phyloP scores from a whole-genome alignment of 2,329 filamentous ascomycete species.

The Aspergillus japonicus region DNA sequence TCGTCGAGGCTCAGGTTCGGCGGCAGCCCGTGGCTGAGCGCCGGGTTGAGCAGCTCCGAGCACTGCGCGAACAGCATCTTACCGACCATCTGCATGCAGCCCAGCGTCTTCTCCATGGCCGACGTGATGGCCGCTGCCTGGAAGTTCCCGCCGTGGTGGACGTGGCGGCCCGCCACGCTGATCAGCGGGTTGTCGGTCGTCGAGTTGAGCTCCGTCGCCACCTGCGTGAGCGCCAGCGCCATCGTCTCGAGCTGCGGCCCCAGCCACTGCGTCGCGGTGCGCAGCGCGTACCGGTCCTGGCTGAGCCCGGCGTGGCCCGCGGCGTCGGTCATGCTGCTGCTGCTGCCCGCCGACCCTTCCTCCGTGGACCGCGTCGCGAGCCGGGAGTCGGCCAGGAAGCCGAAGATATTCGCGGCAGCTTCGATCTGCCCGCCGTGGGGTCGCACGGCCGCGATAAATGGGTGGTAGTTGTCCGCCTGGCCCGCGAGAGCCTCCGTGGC shows the following conservation, averaged over 20 bases:
- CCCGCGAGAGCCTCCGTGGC: constrained; percentile 59
- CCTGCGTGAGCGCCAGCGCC: constrained; percentile 55
- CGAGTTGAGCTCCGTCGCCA: constrained; percentile 63
- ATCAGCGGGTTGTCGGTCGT: constrained; percentile 67
- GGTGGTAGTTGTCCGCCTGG: constrained; percentile 56
- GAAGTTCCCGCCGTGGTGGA: constrained; percentile 67
- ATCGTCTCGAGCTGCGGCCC: constrained; percentile 66
- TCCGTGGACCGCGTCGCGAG: constrained; percentile 4
- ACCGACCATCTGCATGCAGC: constrained; percentile 55
- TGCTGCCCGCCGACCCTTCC: background rate
- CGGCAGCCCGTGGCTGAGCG: constrained; percentile 60
- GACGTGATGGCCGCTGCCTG: constrained; percentile 63
- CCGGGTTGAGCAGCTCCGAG: constrained; percentile 62
- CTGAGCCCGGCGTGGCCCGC: constrained; percentile 37
- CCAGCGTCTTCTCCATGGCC: constrained; percentile 61
- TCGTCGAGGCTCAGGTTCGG: constrained; percentile 59
- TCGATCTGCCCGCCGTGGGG: constrained; percentile 63
- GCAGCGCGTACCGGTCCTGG: constrained; percentile 65
- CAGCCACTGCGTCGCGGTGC: constrained; percentile 67
- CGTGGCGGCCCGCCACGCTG: constrained; percentile 41
- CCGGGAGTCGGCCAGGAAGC: constrained; percentile 51
- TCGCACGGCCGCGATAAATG: constrained; percentile 58
- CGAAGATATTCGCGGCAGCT: constrained; percentile 54
- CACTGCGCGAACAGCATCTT: constrained; percentile 64
- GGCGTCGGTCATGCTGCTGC: too few species aligned